Evolutionary conservation across 768 basidiomycete genomes (phyloP).

Genomic region (Boletus insuetus): DNA sequence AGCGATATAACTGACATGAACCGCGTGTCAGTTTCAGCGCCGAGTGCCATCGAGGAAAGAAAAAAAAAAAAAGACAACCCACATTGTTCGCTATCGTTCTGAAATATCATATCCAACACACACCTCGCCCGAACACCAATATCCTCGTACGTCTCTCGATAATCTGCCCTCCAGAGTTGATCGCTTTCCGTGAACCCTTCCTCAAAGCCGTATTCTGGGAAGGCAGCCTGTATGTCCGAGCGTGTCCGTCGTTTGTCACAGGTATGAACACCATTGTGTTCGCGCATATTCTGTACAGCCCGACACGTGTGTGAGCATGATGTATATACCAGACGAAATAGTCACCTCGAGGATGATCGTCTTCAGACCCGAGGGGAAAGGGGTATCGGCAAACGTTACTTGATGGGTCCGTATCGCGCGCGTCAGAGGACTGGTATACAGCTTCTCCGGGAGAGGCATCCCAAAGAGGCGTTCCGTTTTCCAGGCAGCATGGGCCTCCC

Average conservation of each 20-base stretch:
- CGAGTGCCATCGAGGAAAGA: background rate
- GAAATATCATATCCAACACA: constrained; percentile 58
- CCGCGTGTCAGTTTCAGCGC: background rate
- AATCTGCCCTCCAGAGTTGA: constrained; percentile 46
- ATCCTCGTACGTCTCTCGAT: constrained; percentile 21
- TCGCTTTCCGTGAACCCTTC: constrained; percentile 59
- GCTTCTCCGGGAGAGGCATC: constrained; percentile 19
- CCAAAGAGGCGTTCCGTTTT: constrained; percentile 8
- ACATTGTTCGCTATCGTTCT: constrained; percentile 43
- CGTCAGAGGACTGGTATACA: constrained; percentile 48
- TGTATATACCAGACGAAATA: background rate
- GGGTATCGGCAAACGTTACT: constrained; percentile 46
- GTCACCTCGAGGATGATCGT: constrained; percentile 56
- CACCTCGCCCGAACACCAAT: constrained; percentile 45
- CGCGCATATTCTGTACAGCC: constrained; percentile 59
- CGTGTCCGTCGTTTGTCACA: constrained; percentile 64
- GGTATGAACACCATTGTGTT: constrained; percentile 63
- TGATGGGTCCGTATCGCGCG: constrained; percentile 58
- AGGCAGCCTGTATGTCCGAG: constrained; percentile 40
- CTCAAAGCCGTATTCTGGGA: constrained; percentile 52
- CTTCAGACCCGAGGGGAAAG: constrained; percentile 24
- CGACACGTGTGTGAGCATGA: background rate
- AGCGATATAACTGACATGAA: constrained; percentile 54
- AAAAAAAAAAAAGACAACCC: constrained; percentile 1
- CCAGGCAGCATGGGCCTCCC: constrained; percentile 19